A percentile compares a stretch with the other conserved stretches of the same genome.
phyloP scores from a whole-genome alignment of 2,329 filamentous ascomycete species.

The Colletotrichum graminicola region DNA sequence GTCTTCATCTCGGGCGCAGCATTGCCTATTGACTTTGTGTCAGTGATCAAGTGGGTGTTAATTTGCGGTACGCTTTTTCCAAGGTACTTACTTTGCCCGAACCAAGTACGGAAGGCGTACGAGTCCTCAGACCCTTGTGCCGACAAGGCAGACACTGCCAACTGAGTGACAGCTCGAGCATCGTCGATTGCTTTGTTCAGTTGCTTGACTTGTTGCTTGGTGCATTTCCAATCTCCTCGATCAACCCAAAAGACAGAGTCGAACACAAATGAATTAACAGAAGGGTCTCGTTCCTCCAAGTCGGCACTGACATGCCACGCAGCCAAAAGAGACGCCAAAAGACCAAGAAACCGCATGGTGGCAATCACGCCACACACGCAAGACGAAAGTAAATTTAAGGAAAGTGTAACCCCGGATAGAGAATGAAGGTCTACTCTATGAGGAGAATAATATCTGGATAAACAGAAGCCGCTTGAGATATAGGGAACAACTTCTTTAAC shows the following conservation, averaged over 20 bases:
- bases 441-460: too few relatives aligned
- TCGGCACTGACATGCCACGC: too few relatives aligned
- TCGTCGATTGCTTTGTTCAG: background rate
- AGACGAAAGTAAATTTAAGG: too few relatives aligned
- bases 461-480: too few relatives aligned
- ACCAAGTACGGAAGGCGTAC: background rate
- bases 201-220: background rate
- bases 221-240: background rate
- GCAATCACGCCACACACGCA: background rate
- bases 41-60: background rate
- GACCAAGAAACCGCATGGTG: background rate
- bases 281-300: too few relatives aligned
- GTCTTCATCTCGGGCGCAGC: background rate
- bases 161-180: background rate
- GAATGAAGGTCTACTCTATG: too few relatives aligned
- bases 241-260: background rate
- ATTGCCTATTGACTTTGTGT: background rate
- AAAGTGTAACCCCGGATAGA: too few relatives aligned
- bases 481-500: too few relatives aligned
- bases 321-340: background rate
- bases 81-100: background rate
- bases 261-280: background rate
- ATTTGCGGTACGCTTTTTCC: accelerated
- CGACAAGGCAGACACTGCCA: background rate
- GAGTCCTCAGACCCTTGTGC: background rate